These are phyloP conservation scores for Penicillium concentricum DNA, from an alignment of 2,329 filamentous ascomycete species.

Conservation along the genomic window DNA sequence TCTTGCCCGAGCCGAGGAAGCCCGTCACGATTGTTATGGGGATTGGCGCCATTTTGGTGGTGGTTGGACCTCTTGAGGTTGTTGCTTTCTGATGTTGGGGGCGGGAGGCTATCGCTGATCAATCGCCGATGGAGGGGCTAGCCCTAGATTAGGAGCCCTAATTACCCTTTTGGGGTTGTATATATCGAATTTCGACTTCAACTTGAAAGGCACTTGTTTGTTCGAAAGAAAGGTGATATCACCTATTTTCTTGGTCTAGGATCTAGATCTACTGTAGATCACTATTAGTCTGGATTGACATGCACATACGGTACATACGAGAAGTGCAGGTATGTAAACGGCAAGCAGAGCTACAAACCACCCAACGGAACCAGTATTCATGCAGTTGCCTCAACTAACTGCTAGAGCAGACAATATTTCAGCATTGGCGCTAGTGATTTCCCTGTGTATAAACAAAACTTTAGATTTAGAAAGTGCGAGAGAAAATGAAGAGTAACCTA, in stretches of 20 bases:
- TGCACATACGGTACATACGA: not conserved
- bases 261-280: too few relatives aligned
- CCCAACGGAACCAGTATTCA: too few relatives aligned
- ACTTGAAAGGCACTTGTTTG: not conserved
- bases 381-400: not conserved
- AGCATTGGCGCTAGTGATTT: not conserved
- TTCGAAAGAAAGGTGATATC: too few relatives aligned
- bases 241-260: not conserved
- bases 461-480: too few relatives aligned
- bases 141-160: slow-evolving; percentile 4
- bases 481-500: too few relatives aligned
- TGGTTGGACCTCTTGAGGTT: not conserved
- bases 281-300: not conserved
- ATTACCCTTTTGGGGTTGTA: not conserved
- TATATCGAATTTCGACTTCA: not conserved
- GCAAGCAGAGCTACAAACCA: not conserved
- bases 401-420: not conserved
- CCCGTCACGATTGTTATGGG: slow-evolving; percentile 94
- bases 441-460: too few relatives aligned
- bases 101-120: not conserved
- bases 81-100: not conserved
- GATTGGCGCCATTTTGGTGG: slow-evolving; percentile 61
- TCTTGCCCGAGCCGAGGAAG: slow-evolving; percentile 95
- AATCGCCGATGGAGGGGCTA: slow-evolving; percentile 3
- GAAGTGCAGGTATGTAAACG: too few relatives aligned